Evolutionary conservation across 78 protist species (phyloP), one percentile per base, ranked within the genome.

Genomic region (Tieghemostelium lacteum): DNA sequence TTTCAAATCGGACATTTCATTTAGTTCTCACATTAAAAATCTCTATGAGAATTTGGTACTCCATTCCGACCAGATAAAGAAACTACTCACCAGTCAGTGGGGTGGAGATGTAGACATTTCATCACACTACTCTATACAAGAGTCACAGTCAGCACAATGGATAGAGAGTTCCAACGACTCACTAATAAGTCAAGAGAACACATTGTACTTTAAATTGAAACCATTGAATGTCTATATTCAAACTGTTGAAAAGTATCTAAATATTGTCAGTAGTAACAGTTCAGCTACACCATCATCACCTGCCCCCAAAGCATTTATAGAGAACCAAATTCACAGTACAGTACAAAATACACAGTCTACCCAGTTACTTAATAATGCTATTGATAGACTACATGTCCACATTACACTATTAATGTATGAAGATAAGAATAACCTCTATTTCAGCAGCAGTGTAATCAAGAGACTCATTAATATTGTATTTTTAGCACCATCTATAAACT

Each of bases 51-150:
- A 83, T 83, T 28, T 83, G 34, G 33, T 83, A 2, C 42, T 37
- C 2, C 65, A 39, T 33, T 37, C 10, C 33, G 49, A 17, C 12
- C 60, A n/a, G 37, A 36, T 29, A 42, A 54, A 37, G 62, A 50
- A n/a, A 29, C 19, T 26, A 62, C 29, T 24, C 50, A 36, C 29
- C n/a, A 24, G 37, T 64, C 33, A 20, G 83, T 40, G 49, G 37
- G 26, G 31, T 55, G 5, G 26, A 8, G 17, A 28, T 2, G 61
- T 42, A 29, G 69, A 75, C 33, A 22, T 83, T 0, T 37, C 57
- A 1, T 57, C 42, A 6, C 91, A 83, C 55, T 83, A 83, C 36
- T 49, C 66, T 0, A 28, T 83, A 10, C 91, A 83, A 58, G 91
- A 83, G 33, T 45, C 91, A 19, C 22, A 52, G 8, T 67, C 75